Conservation (phyloP, 306 rosid species). For the Spatholobus suberectus region DNA sequence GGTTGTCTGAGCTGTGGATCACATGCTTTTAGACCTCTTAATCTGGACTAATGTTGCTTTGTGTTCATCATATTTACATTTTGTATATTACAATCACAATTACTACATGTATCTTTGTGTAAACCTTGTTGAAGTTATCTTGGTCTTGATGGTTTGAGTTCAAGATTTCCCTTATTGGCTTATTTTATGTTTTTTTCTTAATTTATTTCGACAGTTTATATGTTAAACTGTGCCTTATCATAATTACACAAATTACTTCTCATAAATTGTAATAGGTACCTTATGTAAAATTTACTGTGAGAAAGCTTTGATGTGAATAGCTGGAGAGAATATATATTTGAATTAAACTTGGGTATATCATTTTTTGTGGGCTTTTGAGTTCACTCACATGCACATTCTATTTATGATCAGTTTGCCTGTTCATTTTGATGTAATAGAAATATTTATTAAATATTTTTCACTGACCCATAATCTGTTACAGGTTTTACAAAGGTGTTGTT, state of each 20-base stretch:
- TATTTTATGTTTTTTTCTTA: background rate
- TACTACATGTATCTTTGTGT: conserved; percentile 6
- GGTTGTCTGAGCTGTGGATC: background rate
- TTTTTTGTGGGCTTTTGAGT: background rate
- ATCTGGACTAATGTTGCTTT: conserved; percentile 11
- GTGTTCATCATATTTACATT: conserved; percentile 10
- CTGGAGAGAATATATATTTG: conserved; percentile 13
- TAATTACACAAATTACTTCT: conserved; percentile 13
- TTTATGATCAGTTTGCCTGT: conserved; percentile 14
- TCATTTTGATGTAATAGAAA: background rate
- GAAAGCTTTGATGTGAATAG: conserved; percentile 18
- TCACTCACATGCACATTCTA: conserved; percentile 1
- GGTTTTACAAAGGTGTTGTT: conserved; percentile 81
- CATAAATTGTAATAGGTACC: background rate
- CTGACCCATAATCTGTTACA: conserved; percentile 46
- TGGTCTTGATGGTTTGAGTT: conserved; percentile 12
- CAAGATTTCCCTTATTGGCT: conserved; percentile 6
- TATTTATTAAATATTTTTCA: background rate
- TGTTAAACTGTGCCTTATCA: background rate
- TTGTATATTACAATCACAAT: background rate
- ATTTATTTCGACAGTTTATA: background rate
- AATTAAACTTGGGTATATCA: conserved; percentile 15
- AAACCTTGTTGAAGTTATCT: conserved; percentile 13
- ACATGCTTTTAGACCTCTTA: conserved; percentile 5
- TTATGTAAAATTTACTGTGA: background rate